These are phyloP conservation scores for Cenococcum geophilum DNA, from an alignment of 495 filamentous ascomycete genomes.

Conservation along the genomic window DNA sequence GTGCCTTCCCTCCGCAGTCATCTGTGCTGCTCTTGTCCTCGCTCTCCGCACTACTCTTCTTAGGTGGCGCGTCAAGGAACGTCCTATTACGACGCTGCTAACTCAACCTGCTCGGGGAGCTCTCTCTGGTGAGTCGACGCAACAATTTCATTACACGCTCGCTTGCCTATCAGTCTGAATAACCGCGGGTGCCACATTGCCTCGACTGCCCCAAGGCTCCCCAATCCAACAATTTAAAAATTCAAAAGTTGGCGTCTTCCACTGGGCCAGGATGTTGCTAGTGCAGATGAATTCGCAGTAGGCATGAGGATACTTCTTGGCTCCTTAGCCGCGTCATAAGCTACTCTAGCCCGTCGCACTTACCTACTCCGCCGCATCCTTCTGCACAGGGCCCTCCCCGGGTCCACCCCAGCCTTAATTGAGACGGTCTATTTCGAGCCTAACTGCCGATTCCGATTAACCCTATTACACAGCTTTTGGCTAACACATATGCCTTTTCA, in stretches of 20 bases:
- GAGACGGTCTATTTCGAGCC: slow-evolving; percentile 4
- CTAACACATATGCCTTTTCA: slow-evolving; percentile 9
- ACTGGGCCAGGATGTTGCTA: background rate
- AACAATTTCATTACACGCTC: background rate
- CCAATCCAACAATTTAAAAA: background rate
- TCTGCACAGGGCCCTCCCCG: background rate
- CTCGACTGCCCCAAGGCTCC: background rate
- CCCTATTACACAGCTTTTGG: background rate
- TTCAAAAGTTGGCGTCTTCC: background rate
- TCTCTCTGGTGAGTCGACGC: slow-evolving; percentile 1
- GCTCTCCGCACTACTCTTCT: background rate
- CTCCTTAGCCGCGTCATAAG: background rate
- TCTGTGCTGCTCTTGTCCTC: background rate
- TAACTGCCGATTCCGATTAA: slow-evolving; percentile 2
- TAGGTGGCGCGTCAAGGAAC: background rate
- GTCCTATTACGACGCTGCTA: slow-evolving; percentile 5
- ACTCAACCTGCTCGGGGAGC: background rate
- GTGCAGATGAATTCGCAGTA: background rate
- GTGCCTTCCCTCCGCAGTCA: background rate
- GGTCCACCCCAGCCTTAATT: background rate
- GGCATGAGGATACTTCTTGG: background rate
- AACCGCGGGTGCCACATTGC: background rate
- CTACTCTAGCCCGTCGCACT: background rate
- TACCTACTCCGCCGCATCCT: slow-evolving; percentile 1
- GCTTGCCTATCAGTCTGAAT: background rate